Base-by-base conservation (phyloP, 768 basidiomycete genomes). In the Hypsizygus marmoreus region DNA sequence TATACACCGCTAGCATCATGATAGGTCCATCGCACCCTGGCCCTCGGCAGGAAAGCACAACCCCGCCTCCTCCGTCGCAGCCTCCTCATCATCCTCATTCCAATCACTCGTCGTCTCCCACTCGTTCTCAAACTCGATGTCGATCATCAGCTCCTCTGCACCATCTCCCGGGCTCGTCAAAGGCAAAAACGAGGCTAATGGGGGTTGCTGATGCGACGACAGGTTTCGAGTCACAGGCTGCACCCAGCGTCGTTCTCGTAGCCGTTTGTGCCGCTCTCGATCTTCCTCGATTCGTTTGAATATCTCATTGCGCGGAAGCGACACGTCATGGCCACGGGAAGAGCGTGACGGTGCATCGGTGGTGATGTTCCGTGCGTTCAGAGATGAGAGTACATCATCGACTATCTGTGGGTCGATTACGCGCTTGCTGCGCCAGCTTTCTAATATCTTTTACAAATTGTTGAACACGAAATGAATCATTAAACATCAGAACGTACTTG, bases 171-270 rank as follows among this genome's bases (percentile, higher is more conserved):
- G 61, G 32, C 76, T 77, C 6, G 75, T 72, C 16, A 85, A 63
- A 1, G 84, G 84, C 45, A 82, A 64, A 62, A 86, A 86, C 25
- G 78, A 79, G 6, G 81, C 77, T 4, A 86, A 66, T 19, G 70
- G 77, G 28, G 76, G 60, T 47, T 65, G 56, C 26, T 68, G 73
- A 47, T 71, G 62, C 1, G 71, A 65, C 10, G 71, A 58, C 16
- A 71, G 69, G 37, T 73, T 75, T 50, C 81, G 82, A 4, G 81
- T 75, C 7, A 83, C 72, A 2, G 86, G 84, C 59, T 91, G 88
- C n/a, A 90, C 88, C 93, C 93, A 95, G 33, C 92, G 81, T 28
- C 89, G 81, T 63, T 95, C 93, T 35, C 92, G 82, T 2, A 95
- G 74, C 10, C 93, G 83, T 68, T 95, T 95, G 59, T 95, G 93